These are phyloP conservation scores for Lentinus polychrous DNA, from an alignment of 1,284 basidiomycete species.

Conservation along the genomic window DNA sequence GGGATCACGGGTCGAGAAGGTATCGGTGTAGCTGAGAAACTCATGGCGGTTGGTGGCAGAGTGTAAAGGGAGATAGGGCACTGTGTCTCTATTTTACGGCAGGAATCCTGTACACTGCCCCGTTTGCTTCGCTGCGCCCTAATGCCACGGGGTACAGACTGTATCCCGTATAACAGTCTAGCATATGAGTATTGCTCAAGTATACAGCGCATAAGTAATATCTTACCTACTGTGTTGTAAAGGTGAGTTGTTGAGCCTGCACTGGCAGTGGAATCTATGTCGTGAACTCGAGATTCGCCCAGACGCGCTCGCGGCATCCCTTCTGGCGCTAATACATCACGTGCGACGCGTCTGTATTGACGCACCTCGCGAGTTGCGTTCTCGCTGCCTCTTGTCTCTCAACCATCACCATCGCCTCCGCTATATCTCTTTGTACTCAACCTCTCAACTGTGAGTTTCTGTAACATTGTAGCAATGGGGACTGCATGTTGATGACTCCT, in stretches of 20 bases:
- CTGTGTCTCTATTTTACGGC: too few species aligned
- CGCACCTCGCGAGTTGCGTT: background rate
- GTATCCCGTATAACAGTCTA: too few species aligned
- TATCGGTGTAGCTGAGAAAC: slow-evolving; percentile 29
- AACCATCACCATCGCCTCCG: slow-evolving; percentile 8
- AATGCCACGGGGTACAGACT: background rate
- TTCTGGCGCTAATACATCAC: slow-evolving; percentile 2
- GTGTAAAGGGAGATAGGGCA: too few species aligned
- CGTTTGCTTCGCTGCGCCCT: background rate
- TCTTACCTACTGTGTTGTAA: too few species aligned
- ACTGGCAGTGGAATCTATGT: background rate
- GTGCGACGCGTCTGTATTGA: slow-evolving; percentile 6
- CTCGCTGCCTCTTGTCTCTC: slow-evolving; percentile 3
- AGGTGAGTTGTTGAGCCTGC: too few species aligned
- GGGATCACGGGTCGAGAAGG: slow-evolving; percentile 58
- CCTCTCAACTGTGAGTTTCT: too few species aligned
- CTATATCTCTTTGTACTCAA: background rate
- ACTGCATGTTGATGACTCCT: background rate
- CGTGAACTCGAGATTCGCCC: background rate
- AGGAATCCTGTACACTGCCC: background rate
- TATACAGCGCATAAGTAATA: too few species aligned
- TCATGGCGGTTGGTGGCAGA: slow-evolving; percentile 14
- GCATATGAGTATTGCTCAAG: too few species aligned
- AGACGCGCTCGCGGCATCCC: background rate
- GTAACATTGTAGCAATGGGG: too few species aligned